phyloP scores from a whole-genome alignment of 2,329 filamentous ascomycete species.

The Piedraia hortae region DNA sequence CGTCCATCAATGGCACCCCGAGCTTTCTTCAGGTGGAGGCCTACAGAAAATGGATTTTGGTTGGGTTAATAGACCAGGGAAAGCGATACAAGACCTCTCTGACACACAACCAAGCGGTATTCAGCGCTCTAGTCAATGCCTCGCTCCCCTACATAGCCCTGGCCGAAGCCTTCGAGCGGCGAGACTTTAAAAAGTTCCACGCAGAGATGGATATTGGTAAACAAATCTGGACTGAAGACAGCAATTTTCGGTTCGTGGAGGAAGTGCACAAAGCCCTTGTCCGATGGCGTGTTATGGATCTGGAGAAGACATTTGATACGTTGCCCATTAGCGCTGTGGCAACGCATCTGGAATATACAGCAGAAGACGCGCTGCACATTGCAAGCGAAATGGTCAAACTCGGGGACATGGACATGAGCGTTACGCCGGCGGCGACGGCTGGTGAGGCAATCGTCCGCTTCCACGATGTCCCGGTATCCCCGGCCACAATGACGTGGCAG shows the following conservation, averaged over 20 bases:
- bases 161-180: conserved; percentile 37
- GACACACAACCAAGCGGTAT: conserved; percentile 24
- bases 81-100: conserved; percentile 28
- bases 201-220: conserved; percentile 33
- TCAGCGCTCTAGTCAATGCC: conserved; percentile 29
- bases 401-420: conserved; percentile 22
- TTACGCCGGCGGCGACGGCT: conserved; percentile 18
- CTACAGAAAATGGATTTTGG: conserved; percentile 73
- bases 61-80: conserved; percentile 44
- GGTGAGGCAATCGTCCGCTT: conserved; percentile 26
- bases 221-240: conserved; percentile 28
- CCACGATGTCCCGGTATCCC: conserved; percentile 8
- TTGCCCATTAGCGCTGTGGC: conserved; percentile 28
- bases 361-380: conserved; percentile 25
- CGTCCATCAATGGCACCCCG: conserved; percentile 35
- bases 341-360: conserved; percentile 21
- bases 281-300: conserved; percentile 43
- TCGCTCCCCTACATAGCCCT: conserved; percentile 45
- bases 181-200: conserved; percentile 30
- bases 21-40: conserved; percentile 55
- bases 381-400: conserved; percentile 24
- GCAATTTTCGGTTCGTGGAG: conserved; percentile 41
- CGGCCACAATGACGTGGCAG: too few species aligned
- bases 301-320: conserved; percentile 45
- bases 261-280: conserved; percentile 45